These are phyloP conservation scores for Xanthoparmelia taractica DNA, from an alignment of 495 filamentous ascomycete species.

Conservation along the genomic window DNA sequence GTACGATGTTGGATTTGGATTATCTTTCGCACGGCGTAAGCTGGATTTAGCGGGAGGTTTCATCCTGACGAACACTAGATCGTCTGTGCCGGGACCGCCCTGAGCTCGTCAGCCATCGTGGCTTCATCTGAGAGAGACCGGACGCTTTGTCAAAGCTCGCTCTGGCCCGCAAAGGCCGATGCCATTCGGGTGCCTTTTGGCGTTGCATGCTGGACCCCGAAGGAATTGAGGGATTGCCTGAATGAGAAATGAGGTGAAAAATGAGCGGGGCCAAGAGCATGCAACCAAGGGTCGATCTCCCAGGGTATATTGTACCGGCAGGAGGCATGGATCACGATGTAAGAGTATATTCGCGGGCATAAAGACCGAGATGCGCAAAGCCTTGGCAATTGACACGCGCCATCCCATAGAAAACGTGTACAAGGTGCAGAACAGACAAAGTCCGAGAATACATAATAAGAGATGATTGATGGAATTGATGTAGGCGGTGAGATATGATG, in stretches of 20 bases:
- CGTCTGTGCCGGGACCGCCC: conserved; percentile 1
- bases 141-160: conserved; percentile 1
- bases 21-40: background rate
- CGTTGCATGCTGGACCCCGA: conserved; percentile 5
- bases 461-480: too few species aligned
- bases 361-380: background rate
- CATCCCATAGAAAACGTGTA: background rate
- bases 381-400: background rate
- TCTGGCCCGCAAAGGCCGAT: conserved; percentile 3
- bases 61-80: conserved; percentile 14
- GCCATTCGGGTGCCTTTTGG: background rate
- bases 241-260: conserved; percentile 11
- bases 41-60: conserved; percentile 14
- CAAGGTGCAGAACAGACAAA: too few species aligned
- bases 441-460: too few species aligned
- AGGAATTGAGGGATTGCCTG: conserved; percentile 4
- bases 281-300: conserved; percentile 16
- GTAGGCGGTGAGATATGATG: too few species aligned
- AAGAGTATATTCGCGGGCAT: conserved; percentile 1
- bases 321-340: conserved; percentile 3
- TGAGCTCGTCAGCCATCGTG: too few species aligned
- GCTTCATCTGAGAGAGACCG: background rate
- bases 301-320: conserved; percentile 3
- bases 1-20: background rate
- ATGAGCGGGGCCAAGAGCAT: conserved; percentile 6